Evolutionary conservation across 371 early-diverging fungal species (phyloP), one percentile per base, ranked within the genome.

Genomic region (Mortierella polycephala): DNA sequence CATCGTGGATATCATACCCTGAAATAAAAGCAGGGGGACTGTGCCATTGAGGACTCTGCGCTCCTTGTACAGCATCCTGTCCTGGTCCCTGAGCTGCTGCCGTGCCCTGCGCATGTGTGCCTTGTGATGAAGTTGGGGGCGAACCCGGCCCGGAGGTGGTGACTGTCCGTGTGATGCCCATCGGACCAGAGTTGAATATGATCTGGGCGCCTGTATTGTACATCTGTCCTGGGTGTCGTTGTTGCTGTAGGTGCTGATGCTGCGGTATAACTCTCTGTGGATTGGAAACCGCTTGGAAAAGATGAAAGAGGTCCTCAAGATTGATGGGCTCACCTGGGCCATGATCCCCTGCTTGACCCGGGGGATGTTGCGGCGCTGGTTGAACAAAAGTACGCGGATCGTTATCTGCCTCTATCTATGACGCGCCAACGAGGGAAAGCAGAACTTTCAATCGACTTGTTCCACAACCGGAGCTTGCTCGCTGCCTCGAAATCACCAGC

Each of bases 311-410:
- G 16, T 74, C 75, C 16, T 68, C 69, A 20, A 68, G 40, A 21
- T 68, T 64, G 16, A 68, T 20, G 18, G 68, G 56, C 18, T 60
- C 64, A 20, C 51, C n/a, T 0, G 20, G 37, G 37, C 44, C 46
- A 1, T 23, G 54, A 14, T 11, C 42, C 1, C 46, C 71, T 40
- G 45, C 64, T 45, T 39, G 50, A 13, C 20, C 57, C n/a, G 13
- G 41, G 13, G 49, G 18, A 10, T 50, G 18, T 18, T 41, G 55
- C 12, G 69, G 44, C 5, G 62, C 54, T 9, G 61, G 42, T n/a
- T 62, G 54, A 6, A 76, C 62, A 51, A 83, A 84, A 12, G 76
- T 69, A 62, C 85, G 85, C 58, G 85, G 83, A 58, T 86, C 83
- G 47, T 84, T 83, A n/a, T 77, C 79, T 0, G 81, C 45, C 42